These are phyloP conservation scores for Lepidium aucheri DNA, from an alignment of 345 rosid species.

Conservation along the genomic window DNA sequence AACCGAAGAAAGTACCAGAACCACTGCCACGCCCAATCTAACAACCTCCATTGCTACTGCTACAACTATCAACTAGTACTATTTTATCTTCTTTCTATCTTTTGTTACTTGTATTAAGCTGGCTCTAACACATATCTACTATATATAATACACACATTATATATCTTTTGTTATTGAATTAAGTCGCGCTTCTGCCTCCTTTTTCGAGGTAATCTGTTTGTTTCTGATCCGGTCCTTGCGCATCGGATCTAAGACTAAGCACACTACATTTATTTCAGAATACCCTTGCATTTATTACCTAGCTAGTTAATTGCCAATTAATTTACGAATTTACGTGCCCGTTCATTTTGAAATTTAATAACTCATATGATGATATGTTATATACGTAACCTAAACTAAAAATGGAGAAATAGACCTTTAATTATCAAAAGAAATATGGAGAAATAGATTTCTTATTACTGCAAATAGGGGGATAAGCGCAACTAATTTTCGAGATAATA, in stretches of 20 bases:
- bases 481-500: too few species aligned
- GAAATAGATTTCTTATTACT: too few species aligned
- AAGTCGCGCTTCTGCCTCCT: not conserved
- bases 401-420: too few species aligned
- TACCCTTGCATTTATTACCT: not conserved
- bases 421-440: too few species aligned
- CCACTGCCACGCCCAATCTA: constrained; percentile 3
- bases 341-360: constrained; percentile 1
- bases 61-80: not conserved
- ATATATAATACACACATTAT: not conserved
- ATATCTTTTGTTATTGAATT: not conserved
- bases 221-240: constrained; percentile 10
- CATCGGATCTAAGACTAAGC: constrained; percentile 15
- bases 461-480: too few species aligned
- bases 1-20: not conserved
- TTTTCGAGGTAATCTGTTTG: constrained; percentile 1
- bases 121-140: not conserved
- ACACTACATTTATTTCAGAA: not conserved
- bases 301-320: too few species aligned
- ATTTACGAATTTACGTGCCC: not conserved
- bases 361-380: not conserved
- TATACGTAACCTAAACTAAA: too few species aligned
- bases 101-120: not conserved
- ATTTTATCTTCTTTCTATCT: not conserved
- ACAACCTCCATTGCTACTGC: not conserved